Percentiles rank a stretch among this genome's conserved stretches.
Conservation (phyloP, 2,329 filamentous ascomycete genomes). For the Colletotrichum sp. region DNA sequence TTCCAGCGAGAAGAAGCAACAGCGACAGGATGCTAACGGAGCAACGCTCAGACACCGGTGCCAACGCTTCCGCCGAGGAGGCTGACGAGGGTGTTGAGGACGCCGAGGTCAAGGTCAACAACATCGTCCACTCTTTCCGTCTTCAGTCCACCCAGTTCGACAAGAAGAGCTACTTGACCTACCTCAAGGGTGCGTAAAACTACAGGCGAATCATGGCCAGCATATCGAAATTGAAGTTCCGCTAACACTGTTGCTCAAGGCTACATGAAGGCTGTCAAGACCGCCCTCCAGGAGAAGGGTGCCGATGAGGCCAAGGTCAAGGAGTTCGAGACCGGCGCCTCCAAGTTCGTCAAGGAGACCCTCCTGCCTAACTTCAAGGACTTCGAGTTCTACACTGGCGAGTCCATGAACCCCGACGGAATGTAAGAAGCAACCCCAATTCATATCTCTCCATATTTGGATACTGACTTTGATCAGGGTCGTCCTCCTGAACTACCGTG, state of each 20-base stretch:
- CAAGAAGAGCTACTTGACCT: conserved; percentile 84
- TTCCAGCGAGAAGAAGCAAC: background rate
- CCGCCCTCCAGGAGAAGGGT: conserved; percentile 66
- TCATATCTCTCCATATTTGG: background rate
- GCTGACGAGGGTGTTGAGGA: conserved; percentile 80
- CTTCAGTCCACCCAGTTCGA: conserved; percentile 79
- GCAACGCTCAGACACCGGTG: conserved; percentile 73
- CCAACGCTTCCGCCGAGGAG: conserved; percentile 96
- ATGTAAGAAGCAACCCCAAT: conserved; percentile 66
- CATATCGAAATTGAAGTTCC: background rate
- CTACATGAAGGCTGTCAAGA: conserved; percentile 93
- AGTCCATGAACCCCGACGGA: conserved; percentile 91
- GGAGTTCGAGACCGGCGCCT: conserved; percentile 80
- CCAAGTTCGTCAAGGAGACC: conserved; percentile 79
- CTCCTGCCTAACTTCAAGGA: conserved; percentile 89
- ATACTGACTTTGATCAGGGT: conserved; percentile 57
- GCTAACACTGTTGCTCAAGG: conserved; percentile 44
- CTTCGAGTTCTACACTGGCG: conserved; percentile 92
- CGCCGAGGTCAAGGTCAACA: conserved; percentile 76
- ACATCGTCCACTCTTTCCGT: conserved; percentile 92
- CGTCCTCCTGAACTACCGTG: conserved; percentile 95
- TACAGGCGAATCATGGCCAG: background rate
- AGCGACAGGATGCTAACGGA: background rate
- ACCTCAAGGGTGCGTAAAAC: conserved; percentile 78
- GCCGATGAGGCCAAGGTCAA: conserved; percentile 71